Base-by-base conservation (phyloP, 2,329 filamentous ascomycete species). In the Diatrype stigma region DNA sequence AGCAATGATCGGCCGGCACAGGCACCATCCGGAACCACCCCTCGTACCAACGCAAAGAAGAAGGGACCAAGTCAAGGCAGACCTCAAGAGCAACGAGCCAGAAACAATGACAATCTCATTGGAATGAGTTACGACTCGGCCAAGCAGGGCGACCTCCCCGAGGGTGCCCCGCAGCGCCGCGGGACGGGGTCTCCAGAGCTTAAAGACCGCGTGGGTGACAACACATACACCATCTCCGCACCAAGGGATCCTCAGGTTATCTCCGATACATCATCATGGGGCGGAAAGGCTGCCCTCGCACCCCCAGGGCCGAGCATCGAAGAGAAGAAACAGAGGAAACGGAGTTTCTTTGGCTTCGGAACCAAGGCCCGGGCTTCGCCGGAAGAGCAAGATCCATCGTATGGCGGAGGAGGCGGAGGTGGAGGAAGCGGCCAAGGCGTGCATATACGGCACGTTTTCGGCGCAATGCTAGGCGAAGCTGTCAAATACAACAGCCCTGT, bases 161-260 rank as follows among this genome's bases (percentile, higher is more conserved):
- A 78, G 17, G 68, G 71, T 11, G 64, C 66, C 0, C 69, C 72
- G 3, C 62, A 66, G 1, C 69, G 70, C 47, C 58, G 63, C n/a
- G 53, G 59, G 46, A 60, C 58, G 1, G 56, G 51, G 6, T 64
- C 64, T 14, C 65, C 65, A 16, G 65, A 68, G 19, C 52, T 55
- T 16, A 50, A 53, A 16, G 65, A 66, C 10, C 62, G 55, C 40
- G 34, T 65, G 17, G 69, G 70, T 17, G 71, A 76, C 53, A 60
- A 69, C 34, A 67, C 73, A 30, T 74, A 78, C 54, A 67, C 68
- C n/a, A 96, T 96, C 48, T 96, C 93, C 1, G 89, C 78, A 1
- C 92, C 93, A 1, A 92, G 85, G 51, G 94, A 96, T 65, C 86
- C 87, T 16, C 82, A 89, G 46, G 78, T 90, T 17, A 96, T 97